Base-by-base conservation (phyloP, 495 filamentous ascomycete genomes). In the Parathielavia hyrcaniae region DNA sequence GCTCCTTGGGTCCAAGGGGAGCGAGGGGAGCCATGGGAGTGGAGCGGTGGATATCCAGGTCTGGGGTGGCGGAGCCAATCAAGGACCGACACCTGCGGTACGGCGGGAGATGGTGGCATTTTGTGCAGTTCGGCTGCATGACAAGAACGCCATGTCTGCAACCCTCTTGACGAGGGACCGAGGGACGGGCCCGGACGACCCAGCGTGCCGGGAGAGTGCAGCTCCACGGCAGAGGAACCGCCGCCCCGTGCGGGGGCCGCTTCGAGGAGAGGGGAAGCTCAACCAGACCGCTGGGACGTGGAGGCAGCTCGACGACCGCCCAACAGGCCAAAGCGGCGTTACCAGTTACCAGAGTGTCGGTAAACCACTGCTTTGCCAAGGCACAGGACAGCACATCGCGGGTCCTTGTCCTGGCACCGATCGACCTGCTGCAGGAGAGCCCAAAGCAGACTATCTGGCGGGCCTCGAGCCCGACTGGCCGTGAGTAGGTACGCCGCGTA, bases 91-190 rank as follows among this genome's bases (percentile, higher is more conserved):
- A 61, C 34, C 52, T 61, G 23, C 61, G 61, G 57, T 54, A 41
- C 22, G 38, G 40, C 45, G 53, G 50, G 55, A 64, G 53, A 58
- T 40, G 58, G 56, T 57, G 55, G 59, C 51, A 59, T 59, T 26
- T 17, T 17, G 41, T 34, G 53, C 53, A 47, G 53, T 4, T 23
- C 20, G 56, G 16, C 41, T 67, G 64, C 64, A 63, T 60, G 48
- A 51, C 20, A 17, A 61, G 56, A 64, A 65, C 59, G 64, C 67
- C 64, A 65, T 67, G 19, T 52, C 60, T 65, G 64, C 64, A 67
- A 58, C 62, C 59, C 54, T 40, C 41, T 44, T 39, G 51, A 23
- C 41, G 54, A 58, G 59, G 61, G 52, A 59, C 50, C 41, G 54
- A 58, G 59, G 61, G 52, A 59, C 50, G 55, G 30, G 38, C 30